These are phyloP conservation scores for Trichaptum fuscoviolaceum DNA, from an alignment of 768 basidiomycete genomes.

Conservation along the genomic window DNA sequence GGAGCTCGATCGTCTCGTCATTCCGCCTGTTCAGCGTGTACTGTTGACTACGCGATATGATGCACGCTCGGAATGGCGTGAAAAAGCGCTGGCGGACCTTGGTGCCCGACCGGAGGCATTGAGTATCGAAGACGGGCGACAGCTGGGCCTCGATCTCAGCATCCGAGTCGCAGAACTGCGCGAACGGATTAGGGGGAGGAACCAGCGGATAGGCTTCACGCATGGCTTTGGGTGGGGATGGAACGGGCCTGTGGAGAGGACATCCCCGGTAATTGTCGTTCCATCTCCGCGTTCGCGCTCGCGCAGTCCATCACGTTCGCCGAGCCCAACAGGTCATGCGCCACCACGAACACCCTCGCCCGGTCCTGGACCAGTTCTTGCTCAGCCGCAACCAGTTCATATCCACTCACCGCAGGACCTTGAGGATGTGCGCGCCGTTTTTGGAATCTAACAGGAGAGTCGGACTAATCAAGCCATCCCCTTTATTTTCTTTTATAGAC, in stretches of 20 bases:
- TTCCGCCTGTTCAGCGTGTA: constrained; percentile 33
- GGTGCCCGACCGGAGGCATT: constrained; percentile 33
- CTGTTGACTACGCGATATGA: constrained; percentile 32
- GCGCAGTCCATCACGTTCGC: neutral
- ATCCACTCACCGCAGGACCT: neutral
- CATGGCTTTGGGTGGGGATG: neutral
- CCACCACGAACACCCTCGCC: neutral
- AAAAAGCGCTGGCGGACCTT: constrained; percentile 31
- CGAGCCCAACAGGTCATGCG: neutral
- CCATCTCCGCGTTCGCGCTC: neutral
- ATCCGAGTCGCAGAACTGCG: constrained; percentile 33
- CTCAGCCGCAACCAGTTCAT: neutral
- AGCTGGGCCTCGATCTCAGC: constrained; percentile 36
- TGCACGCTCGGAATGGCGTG: constrained; percentile 29
- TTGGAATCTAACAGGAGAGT: neutral
- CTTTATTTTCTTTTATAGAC: neutral
- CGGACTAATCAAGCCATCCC: neutral
- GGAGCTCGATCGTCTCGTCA: constrained; percentile 31
- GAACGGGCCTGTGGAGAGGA: neutral
- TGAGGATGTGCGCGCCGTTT: constrained; percentile 1
- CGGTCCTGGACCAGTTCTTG: neutral
- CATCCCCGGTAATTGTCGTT: neutral
- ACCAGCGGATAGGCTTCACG: constrained; percentile 1
- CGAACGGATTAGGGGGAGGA: constrained; percentile 22
- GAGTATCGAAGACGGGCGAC: constrained; percentile 33